A percentile compares a stretch with the other conserved stretches of the same genome.
phyloP scores from a whole-genome alignment of 495 filamentous ascomycete genomes.

The Diplogelasinospora grovesii region DNA sequence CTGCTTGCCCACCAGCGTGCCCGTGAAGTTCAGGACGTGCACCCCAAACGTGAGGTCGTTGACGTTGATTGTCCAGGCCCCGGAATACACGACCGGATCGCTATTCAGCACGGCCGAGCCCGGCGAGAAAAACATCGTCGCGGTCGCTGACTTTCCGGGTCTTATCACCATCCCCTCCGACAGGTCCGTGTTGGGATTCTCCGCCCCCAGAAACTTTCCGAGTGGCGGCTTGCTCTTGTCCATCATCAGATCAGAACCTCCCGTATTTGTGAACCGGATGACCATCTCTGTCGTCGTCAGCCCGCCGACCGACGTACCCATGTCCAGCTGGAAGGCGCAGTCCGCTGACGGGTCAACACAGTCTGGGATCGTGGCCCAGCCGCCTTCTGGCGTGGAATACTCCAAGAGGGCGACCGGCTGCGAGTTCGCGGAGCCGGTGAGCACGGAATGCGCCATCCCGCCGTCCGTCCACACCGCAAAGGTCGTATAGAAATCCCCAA shows the following conservation, averaged over 20 bases:
- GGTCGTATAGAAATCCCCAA: conserved; percentile 20
- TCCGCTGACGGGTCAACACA: conserved; percentile 11
- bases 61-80: conserved; percentile 36
- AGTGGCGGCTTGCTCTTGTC: conserved; percentile 24
- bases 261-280: conserved; percentile 30
- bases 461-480: conserved; percentile 26
- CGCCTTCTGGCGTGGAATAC: conserved; percentile 7
- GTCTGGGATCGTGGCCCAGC: conserved; percentile 11
- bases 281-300: conserved; percentile 7
- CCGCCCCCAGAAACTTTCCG: conserved; percentile 22
- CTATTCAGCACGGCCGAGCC: conserved; percentile 16
- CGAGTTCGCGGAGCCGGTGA: conserved; percentile 22
- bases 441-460: conserved; percentile 21
- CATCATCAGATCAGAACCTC: conserved; percentile 27
- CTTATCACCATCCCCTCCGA: conserved; percentile 26
- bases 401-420: conserved; percentile 12
- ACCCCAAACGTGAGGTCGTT: conserved; percentile 34
- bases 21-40: conserved; percentile 27
- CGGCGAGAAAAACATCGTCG: conserved; percentile 26
- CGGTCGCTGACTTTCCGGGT: conserved; percentile 18
- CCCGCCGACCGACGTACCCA: conserved; percentile 15
- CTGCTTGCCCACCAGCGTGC: conserved; percentile 19
- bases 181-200: conserved; percentile 27
- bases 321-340: conserved; percentile 14
- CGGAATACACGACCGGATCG: conserved; percentile 15